Evolutionary conservation across 1,284 basidiomycete species (phyloP), one percentile per base, ranked within the genome.

Genomic region (Cryptococcus sp.): DNA sequence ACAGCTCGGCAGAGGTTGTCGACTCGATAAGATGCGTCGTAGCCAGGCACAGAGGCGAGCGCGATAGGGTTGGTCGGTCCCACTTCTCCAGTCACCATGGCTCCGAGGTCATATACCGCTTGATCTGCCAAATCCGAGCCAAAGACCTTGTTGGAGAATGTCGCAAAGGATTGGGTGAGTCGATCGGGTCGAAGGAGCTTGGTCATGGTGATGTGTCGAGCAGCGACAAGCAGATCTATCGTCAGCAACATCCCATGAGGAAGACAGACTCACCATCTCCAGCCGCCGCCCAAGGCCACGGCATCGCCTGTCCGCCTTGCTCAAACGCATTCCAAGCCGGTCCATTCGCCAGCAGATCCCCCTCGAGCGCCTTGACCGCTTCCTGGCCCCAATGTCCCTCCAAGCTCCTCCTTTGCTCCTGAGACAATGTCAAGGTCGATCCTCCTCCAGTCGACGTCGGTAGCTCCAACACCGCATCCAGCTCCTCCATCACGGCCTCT

Each of bases 11-110:
- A 84, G 34, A 95, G 79, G 59, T 86, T 87, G 62, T 97, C 93
- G 26, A 97, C 87, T 45, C 87, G 82, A 70, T 93, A 97, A 69
- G 90, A 92, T 10, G 93, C 93, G 69, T 97, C 93, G 65, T 95
- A 93, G n/a, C 93, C 93, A 1, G 88, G 83, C 3, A 97, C 89
- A 6, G 92, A 97, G 31, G 91, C 83, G 43, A 97, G 76, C 10
- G 88, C 86, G n/a, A 97, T 74, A 1, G 93, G 91, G 1, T 87
- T 90, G 2, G 80, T 79, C 1, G 90, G 79, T 11, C 81, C 79
- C 31, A 92, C 81, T 66, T 97, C 87, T 57, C 86, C 79, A 4
- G 78, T 63, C 23, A 94, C 89, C 75, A 95, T 83, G 7, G 75
- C 71, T 19, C 79, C 79, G 33, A 97, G 79, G 54, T 92, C 85